Evolutionary conservation across 2,329 filamentous ascomycete genomes (phyloP).

Genomic region (Cercospora canescens): DNA sequence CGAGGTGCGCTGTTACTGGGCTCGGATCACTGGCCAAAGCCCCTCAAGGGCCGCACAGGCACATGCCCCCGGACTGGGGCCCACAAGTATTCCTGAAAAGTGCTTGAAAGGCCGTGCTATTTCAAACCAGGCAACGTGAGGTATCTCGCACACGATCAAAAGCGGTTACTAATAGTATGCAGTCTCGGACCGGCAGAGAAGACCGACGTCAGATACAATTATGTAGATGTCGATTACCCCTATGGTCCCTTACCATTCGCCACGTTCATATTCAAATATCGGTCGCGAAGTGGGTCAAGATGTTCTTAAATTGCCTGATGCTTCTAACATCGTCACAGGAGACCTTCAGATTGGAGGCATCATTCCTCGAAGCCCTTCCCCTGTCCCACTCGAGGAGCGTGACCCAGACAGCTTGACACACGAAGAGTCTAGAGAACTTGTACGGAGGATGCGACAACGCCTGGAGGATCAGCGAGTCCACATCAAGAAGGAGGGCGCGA

Average conservation of each 20-base stretch:
- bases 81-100: no score
- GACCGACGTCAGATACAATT: not conserved
- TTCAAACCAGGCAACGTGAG: conserved; percentile 27
- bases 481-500: conserved; percentile 22
- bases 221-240: conserved; percentile 7
- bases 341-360: conserved; percentile 33
- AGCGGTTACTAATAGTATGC: not conserved
- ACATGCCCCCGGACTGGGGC: no score
- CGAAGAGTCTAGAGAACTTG: conserved; percentile 29
- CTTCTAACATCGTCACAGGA: conserved; percentile 18
- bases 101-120: conserved; percentile 31
- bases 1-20: conserved; percentile 8
- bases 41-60: no score
- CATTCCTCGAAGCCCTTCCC: conserved; percentile 29
- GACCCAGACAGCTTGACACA: conserved; percentile 27
- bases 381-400: conserved; percentile 29
- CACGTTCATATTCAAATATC: conserved; percentile 29
- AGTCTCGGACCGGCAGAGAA: conserved; percentile 15
- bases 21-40: not conserved
- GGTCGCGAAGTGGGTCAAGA: conserved; percentile 27
- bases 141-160: not conserved
- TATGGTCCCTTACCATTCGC: conserved; percentile 26
- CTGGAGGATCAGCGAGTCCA: conserved; percentile 4
- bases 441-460: conserved; percentile 13
- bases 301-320: not conserved